Evolutionary conservation across 2,329 filamentous ascomycete species (phyloP).

Genomic region (Neonectria faginata): DNA sequence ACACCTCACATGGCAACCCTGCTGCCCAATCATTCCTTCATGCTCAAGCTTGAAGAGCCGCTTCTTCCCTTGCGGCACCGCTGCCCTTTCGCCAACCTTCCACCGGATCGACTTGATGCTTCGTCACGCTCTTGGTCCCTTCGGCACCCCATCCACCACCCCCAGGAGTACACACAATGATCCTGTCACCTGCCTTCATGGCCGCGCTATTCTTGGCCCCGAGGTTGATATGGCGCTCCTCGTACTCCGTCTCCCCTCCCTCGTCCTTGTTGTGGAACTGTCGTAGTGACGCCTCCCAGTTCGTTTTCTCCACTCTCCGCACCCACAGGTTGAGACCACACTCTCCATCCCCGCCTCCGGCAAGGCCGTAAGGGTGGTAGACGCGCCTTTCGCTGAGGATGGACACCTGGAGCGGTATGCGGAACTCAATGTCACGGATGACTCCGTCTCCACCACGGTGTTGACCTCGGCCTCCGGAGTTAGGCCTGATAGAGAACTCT

Average conservation of each 20-base stretch:
- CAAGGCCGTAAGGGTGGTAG: conserved; percentile 77
- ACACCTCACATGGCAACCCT: neutral
- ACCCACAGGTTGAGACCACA: conserved; percentile 92
- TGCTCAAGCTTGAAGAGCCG: conserved; percentile 65
- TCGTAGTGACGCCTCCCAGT: conserved; percentile 59
- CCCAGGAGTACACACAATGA: conserved; percentile 82
- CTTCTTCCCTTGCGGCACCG: conserved; percentile 67
- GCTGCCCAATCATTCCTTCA: neutral
- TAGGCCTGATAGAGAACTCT: conserved; percentile 74
- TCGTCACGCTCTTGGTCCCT: conserved; percentile 67
- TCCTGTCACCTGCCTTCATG: conserved; percentile 81
- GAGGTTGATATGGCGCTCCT: conserved; percentile 75
- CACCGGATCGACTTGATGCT: conserved; percentile 64
- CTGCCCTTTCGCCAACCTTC: conserved; percentile 67
- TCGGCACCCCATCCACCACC: conserved; percentile 80
- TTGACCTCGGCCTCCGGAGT: conserved; percentile 73
- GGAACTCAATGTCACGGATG: conserved; percentile 82
- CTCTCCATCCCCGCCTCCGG: conserved; percentile 81
- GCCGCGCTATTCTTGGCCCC: conserved; percentile 83
- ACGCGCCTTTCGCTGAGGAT: conserved; percentile 84
- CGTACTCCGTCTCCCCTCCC: conserved; percentile 57
- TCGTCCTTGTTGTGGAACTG: conserved; percentile 52
- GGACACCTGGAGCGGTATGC: conserved; percentile 79
- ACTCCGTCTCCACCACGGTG: conserved; percentile 80
- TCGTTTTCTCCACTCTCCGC: conserved; percentile 72